Base-by-base conservation (phyloP, 2,329 filamentous ascomycete species). In the Colletotrichum euphorbiae region DNA sequence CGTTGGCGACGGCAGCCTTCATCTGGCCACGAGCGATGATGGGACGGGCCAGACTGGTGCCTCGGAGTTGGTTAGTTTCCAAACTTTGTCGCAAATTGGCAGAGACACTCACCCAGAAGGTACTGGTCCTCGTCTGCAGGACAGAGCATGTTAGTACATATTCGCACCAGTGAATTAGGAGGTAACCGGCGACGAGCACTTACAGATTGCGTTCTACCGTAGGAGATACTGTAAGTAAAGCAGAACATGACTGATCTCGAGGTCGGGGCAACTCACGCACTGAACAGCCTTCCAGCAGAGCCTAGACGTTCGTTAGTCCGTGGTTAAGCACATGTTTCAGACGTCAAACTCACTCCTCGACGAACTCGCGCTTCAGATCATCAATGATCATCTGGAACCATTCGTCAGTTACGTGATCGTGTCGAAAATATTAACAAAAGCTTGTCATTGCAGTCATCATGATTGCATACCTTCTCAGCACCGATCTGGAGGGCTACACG, bases 221-320 rank as follows among this genome's bases (percentile, higher is more conserved):
- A 70, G 17, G 8, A n/a, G 8, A 6, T 15, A n/a, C 19, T 45
- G n/a, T 60, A 13, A 33, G 21, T 15, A 40, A 58, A 43, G 36
- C 19, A 15, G 17, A 51, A 31, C 51, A 28, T n/a, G n/a, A 13
- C 3, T 9, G 15, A 21, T 58, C 28, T 6, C 28, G 28, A 8
- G 28, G 28, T 28, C 7, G 28, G 28, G 28, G 42, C 31, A 24
- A 55, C 19, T 57, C 46, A 51, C 36, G 71, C 89, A 91, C 78
- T 92, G 89, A 72, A 94, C 87, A 67, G 91, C 91, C 61, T 87
- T 90, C 84, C 90, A 93, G 83, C 90, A 91, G 38, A 94, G 84
- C 79, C 28, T 28, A 8, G 2, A 8, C 28, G 28, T 6, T 28
- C 28, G 28, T 28, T 28, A 28, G 28, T 28, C 6, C 28, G 28